Base-by-base conservation (phyloP, 208 protist genomes). In the Trypanosoma platydactyli region DNA sequence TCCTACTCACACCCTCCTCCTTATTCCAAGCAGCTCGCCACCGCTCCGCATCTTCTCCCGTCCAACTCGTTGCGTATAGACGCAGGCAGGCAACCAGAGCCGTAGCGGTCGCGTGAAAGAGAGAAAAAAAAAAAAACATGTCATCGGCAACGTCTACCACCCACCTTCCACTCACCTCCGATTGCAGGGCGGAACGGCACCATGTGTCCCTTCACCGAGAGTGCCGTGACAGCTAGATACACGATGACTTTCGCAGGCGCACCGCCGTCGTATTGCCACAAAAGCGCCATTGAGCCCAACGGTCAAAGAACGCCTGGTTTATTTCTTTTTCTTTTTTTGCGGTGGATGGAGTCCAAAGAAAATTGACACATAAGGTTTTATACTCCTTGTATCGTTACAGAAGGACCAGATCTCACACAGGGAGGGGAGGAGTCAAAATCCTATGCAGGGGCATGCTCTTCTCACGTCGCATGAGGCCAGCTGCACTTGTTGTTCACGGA, bases 331-430 rank as follows among this genome's bases (percentile, higher is more conserved):
- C n/a, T n/a, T n/a, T n/a, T n/a, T 52, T 22, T 55, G 30, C 18
- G 56, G 1, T 20, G 51, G 58, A 18, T 60, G 38, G 1, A 38
- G 38, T 29, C 12, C 2, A 53, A 79, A 74, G 33, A 46, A 53
- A 25, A 65, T 78, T 20, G 30, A 51, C 6, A 89, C 73, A 29
- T 54, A 49, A 59, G 81, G 80, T 30, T 72, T 45, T 15, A 58
- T 69, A 64, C 81, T 64, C 11, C 33, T 38, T 18, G 77, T 78
- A 64, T 89, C 83, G 45, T 89, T 89, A 77, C 86, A 89, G 55
- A 89, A 89, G 15, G 80, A 70, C 83, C 80, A 86, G 56, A 69
- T 41, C 49, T 80, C 60, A 48, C 30, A 49, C 20, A 38, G 20
- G 7, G 35, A n/a, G 55, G 6, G 38, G 55, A 1, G 33, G 38